phyloP scores from a whole-genome alignment of 345 rosid genomes.

The Toxicodendron radicans region DNA sequence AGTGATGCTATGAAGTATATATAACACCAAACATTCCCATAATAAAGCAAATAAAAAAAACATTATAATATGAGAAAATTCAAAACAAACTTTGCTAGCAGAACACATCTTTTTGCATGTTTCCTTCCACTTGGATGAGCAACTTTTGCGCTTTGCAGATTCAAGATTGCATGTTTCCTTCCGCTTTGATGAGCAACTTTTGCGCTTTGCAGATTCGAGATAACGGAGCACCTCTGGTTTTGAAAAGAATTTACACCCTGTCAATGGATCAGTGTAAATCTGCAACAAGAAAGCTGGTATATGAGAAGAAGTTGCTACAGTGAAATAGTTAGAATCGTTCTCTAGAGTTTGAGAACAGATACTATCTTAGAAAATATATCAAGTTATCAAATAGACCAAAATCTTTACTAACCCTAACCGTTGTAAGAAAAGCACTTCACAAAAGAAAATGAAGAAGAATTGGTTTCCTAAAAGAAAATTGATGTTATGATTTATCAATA shows the following conservation, averaged over 20 bases:
- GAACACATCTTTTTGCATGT: neutral
- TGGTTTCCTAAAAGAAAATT: neutral
- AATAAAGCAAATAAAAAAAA: neutral
- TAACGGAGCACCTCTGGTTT: conserved; percentile 39
- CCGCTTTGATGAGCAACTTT: conserved; percentile 11
- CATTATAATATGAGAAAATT: conserved; percentile 2
- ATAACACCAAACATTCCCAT: neutral
- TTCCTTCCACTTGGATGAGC: too few relatives aligned
- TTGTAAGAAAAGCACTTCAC: neutral
- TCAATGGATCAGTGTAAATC: conserved; percentile 34
- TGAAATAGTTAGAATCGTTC: neutral
- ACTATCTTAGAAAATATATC: neutral
- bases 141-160: too few relatives aligned
- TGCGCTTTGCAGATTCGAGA: conserved; percentile 25
- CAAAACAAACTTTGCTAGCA: conserved; percentile 28
- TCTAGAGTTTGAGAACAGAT: neutral
- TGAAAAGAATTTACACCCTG: conserved; percentile 41
- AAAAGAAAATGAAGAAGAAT: neutral
- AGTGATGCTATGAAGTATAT: neutral
- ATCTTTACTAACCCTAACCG: neutral
- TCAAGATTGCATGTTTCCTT: conserved; percentile 5
- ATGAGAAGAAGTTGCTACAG: neutral
- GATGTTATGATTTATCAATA: neutral
- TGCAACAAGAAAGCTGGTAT: conserved; percentile 23
- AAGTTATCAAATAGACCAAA: neutral